phyloP scores from a whole-genome alignment of 768 basidiomycete species.

The Clathrus columnatus region DNA sequence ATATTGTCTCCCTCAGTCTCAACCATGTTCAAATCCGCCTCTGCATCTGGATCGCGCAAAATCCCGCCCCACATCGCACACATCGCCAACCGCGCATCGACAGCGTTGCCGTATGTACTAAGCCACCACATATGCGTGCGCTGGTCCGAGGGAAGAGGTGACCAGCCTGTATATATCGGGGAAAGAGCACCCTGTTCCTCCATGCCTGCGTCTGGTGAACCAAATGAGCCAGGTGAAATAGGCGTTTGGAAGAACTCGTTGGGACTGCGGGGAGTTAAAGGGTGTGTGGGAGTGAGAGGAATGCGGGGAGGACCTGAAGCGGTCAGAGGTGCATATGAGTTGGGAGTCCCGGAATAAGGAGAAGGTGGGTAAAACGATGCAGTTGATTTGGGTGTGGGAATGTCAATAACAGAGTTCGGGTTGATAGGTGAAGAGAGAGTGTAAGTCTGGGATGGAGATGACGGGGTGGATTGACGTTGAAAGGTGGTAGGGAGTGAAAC shows the following conservation, averaged over 20 bases:
- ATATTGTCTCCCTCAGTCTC: no score
- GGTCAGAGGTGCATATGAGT: neutral
- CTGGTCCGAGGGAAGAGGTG: slow-evolving; percentile 4
- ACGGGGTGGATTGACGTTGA: neutral
- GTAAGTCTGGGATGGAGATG: neutral
- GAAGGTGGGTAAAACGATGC: neutral
- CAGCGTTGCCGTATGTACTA: slow-evolving; percentile 2
- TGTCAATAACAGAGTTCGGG: neutral
- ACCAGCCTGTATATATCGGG: slow-evolving; percentile 3
- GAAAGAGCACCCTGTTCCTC: neutral
- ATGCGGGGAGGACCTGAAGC: neutral
- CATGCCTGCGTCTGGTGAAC: neutral
- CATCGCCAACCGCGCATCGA: slow-evolving; percentile 5
- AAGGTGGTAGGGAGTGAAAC: neutral
- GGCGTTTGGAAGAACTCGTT: neutral
- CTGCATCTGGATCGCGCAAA: neutral
- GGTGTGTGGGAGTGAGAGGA: neutral
- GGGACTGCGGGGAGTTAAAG: neutral
- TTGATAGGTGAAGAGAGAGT: neutral
- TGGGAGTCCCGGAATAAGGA: neutral
- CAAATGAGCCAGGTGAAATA: neutral
- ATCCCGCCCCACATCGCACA: neutral
- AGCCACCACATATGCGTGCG: slow-evolving; percentile 11
- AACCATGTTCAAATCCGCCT: no score
- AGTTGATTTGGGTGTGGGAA: neutral